A percentile compares a stretch with the other conserved stretches of the same genome.
These are phyloP conservation scores for Rutstroemia sp. DNA, from an alignment of 2,329 filamentous ascomycete species.

Conservation along the genomic window DNA sequence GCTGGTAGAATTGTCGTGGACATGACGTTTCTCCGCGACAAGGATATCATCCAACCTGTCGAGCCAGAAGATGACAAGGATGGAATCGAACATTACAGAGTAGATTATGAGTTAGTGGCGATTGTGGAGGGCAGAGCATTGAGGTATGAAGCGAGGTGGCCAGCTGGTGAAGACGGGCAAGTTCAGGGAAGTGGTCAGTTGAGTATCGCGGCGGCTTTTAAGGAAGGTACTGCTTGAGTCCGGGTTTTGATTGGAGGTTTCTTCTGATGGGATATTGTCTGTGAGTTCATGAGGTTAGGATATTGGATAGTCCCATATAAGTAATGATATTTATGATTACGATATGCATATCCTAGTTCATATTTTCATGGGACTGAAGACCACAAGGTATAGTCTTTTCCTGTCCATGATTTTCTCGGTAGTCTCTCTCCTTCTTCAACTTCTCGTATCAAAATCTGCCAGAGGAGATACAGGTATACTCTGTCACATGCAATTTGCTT, in stretches of 20 bases:
- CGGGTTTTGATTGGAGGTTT: neutral
- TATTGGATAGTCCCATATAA: too few species aligned
- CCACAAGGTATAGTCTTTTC: too few species aligned
- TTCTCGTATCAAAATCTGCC: too few species aligned
- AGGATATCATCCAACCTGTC: slow-evolving; percentile 9
- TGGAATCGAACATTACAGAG: slow-evolving; percentile 9
- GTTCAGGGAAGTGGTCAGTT: slow-evolving; percentile 7
- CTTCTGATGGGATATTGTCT: too few species aligned
- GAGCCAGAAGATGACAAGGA: neutral
- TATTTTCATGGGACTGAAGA: too few species aligned
- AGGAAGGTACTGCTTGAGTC: slow-evolving; percentile 9
- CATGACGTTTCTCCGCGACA: slow-evolving; percentile 16
- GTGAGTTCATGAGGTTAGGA: too few species aligned
- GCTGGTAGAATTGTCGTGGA: slow-evolving; percentile 14
- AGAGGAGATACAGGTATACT: too few species aligned
- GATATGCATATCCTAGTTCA: too few species aligned
- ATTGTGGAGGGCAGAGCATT: slow-evolving; percentile 17
- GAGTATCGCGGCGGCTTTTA: slow-evolving; percentile 19
- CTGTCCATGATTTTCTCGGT: too few species aligned
- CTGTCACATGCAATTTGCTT: too few species aligned
- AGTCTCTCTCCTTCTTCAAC: too few species aligned
- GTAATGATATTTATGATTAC: too few species aligned
- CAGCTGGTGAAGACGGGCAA: neutral
- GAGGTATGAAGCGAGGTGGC: slow-evolving; percentile 17
- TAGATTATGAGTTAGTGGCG: slow-evolving; percentile 16